Evolutionary conservation across 495 filamentous ascomycete genomes (phyloP).

Genomic region (Apiosordaria backusii): DNA sequence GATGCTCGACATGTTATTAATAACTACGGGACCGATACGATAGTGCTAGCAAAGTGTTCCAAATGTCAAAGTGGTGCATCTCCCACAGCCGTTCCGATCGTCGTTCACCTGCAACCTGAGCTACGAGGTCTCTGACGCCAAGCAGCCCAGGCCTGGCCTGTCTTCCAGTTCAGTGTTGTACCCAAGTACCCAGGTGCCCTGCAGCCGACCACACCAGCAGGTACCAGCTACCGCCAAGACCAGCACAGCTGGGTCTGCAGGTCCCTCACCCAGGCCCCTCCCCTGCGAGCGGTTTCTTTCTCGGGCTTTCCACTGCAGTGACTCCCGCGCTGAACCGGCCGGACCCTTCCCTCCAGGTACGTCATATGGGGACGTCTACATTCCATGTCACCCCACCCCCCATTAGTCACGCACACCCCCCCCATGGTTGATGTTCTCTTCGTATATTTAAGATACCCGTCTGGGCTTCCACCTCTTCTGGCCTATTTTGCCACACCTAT

Average conservation of each 20-base stretch:
- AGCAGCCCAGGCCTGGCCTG: constrained; percentile 4
- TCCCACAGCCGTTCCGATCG: background rate
- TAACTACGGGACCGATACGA: background rate
- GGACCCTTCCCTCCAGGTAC: constrained; percentile 9
- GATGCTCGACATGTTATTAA: constrained; percentile 2
- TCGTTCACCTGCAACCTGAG: background rate
- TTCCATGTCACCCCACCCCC: constrained; percentile 12
- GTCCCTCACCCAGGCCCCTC: background rate
- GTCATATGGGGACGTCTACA: constrained; percentile 5
- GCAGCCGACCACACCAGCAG: background rate
- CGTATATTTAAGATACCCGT: constrained; percentile 14
- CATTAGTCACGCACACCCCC: constrained; percentile 11
- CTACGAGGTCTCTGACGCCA: constrained; percentile 4
- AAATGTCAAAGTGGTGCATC: background rate
- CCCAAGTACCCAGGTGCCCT: background rate
- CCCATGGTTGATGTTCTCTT: background rate
- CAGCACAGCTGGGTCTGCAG: constrained; percentile 7
- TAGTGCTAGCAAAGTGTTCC: background rate
- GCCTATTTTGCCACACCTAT: constrained; percentile 10
- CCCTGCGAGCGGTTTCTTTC: background rate
- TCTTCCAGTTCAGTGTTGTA: background rate
- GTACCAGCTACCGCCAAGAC: constrained; percentile 8
- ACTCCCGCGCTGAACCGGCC: constrained; percentile 4
- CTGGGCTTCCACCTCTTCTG: constrained; percentile 4
- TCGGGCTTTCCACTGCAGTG: background rate